A percentile compares a stretch with the other conserved stretches of the same genome.
Evolutionary conservation across 495 filamentous ascomycete species (phyloP).

Genomic region (Xylaria grammica): DNA sequence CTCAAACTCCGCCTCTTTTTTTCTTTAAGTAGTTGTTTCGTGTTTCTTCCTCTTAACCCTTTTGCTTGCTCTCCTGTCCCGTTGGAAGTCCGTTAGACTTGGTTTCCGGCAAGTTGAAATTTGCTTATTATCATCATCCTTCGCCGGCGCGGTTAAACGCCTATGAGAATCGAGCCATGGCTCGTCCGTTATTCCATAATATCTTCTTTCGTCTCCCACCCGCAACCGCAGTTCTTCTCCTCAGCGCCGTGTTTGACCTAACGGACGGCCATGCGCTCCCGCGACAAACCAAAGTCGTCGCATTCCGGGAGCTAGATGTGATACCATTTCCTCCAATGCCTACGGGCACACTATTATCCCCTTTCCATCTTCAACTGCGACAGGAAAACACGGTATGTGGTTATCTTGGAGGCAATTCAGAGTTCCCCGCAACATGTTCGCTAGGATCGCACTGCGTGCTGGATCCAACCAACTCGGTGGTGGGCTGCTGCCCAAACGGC

Average conservation of each 20-base stretch:
- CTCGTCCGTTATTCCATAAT: conserved; percentile 33
- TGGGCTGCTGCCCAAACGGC: conserved; percentile 58
- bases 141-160: not conserved
- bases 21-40: conserved; percentile 27
- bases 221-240: conserved; percentile 46
- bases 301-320: conserved; percentile 47
- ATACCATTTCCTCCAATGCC: conserved; percentile 47
- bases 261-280: conserved; percentile 44
- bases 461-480: conserved; percentile 46
- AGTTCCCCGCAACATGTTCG: conserved; percentile 53
- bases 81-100: not conserved
- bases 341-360: conserved; percentile 43
- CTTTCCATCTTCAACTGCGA: conserved; percentile 43
- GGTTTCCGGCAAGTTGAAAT: not conserved
- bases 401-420: conserved; percentile 48
- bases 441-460: conserved; percentile 57
- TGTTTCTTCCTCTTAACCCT: conserved; percentile 18
- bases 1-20: conserved; percentile 27
- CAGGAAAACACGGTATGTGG: conserved; percentile 55
- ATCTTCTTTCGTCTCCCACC: conserved; percentile 48
- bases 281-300: conserved; percentile 45
- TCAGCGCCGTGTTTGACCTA: conserved; percentile 41
- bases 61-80: not conserved
- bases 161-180: conserved; percentile 32
- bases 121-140: not conserved